Evolutionary conservation across 192 early-diverging fungal genomes (phyloP), one percentile per base, ranked within the genome.

Genomic region (Coemansia javaensis): DNA sequence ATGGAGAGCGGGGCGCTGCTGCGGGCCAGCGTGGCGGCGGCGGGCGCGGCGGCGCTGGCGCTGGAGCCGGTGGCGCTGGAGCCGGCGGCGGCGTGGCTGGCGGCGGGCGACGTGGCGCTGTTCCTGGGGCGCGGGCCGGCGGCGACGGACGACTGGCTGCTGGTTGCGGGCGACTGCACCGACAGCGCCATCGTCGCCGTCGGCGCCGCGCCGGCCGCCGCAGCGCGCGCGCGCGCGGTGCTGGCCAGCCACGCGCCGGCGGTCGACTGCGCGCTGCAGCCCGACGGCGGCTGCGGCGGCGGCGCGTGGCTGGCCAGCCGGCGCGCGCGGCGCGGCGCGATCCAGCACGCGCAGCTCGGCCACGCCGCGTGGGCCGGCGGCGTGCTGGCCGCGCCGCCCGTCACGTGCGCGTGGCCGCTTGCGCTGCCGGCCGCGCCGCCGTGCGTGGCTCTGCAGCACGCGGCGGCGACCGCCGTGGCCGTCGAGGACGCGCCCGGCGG

Each of bases 211-310:
- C 17, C 11, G 4, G 20, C 18, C 23, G 12, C 3, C 40, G 13
- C 14, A 24, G 7, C 24, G 42, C 25, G 37, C 12, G 17, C 28
- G 8, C 20, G 36, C 4, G 32, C 40, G 21, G 52, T 59, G 7
- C 37, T 71, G 0, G 37, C 46, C 24, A 63, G 56, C 54, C 67
- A 63, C 22, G 58, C 59, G 17, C 67, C 67, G 2, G 41, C 55
- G 20, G 17, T 47, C 5, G 59, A 62, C 40, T 41, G 63, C 32
- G 30, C 33, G 7, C 35, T 71, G 33, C 30, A 27, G 0, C 42
- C n/a, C n/a, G n/a, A n/a, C n/a, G n/a, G n/a, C n/a, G n/a, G n/a
- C n/a, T n/a, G n/a, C n/a, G n/a, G 16, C 1, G 32, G 50, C 16
- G 31, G 7, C 25, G 21, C 30, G 47, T 59, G 52, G 20, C 45